Percentiles rank a stretch among this genome's conserved stretches.
Evolutionary conservation across 2,329 filamentous ascomycete species (phyloP).

Genomic region (Neofusicoccum parvum): DNA sequence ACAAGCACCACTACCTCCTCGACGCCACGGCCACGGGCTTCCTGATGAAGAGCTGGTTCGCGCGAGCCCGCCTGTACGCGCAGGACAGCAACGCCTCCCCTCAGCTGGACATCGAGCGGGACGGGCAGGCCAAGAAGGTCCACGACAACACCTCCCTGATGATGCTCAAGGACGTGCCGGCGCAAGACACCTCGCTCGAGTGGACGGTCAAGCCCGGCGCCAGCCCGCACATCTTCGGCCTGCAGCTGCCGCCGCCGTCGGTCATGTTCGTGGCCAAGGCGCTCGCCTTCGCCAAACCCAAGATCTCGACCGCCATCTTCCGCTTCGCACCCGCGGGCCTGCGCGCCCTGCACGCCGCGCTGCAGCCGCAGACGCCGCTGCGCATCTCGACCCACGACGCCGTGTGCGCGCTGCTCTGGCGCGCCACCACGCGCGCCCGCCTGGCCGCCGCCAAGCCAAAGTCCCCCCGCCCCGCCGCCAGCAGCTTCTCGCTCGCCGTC

Average conservation of each 20-base stretch:
- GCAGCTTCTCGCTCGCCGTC: not conserved
- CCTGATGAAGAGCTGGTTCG: constrained; percentile 5
- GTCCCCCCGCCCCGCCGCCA: no score
- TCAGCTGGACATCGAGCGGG: not conserved
- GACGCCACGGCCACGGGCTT: constrained; percentile 2
- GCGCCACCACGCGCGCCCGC: not conserved
- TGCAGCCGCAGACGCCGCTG: not conserved
- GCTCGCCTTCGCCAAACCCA: not conserved
- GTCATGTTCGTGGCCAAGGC: constrained; percentile 4
- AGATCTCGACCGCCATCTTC: constrained; percentile 3
- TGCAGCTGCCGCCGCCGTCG: not conserved
- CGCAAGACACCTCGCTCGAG: not conserved
- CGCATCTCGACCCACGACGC: constrained; percentile 7
- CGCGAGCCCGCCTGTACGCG: not conserved
- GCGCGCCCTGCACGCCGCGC: not conserved
- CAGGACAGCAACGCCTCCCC: not conserved
- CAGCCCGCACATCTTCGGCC: not conserved
- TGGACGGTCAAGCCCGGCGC: constrained; percentile 3
- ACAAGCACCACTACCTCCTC: constrained; percentile 8
- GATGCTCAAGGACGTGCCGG: not conserved
- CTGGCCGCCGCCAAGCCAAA: not conserved
- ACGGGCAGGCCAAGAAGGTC: not conserved
- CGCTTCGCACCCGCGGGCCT: not conserved
- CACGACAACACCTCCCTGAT: constrained; percentile 2
- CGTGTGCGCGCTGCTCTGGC: constrained; percentile 1